Base-by-base conservation (phyloP, 352 stramenopile genomes). In the Phytophthora capsici region DNA sequence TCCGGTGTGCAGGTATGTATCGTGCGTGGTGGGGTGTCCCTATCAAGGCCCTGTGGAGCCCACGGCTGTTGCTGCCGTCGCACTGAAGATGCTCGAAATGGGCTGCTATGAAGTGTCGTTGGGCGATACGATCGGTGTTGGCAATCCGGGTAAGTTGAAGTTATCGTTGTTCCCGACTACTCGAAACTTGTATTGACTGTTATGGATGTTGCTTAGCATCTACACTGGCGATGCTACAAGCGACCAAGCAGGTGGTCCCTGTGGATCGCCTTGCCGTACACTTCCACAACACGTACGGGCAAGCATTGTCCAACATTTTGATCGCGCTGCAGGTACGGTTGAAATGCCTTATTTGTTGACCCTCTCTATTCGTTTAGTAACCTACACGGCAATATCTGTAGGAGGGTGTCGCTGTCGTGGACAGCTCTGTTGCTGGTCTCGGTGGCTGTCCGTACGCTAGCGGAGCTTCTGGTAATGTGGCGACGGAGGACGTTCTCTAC, bases 281-380 rank as follows among this genome's bases (percentile, higher is more conserved):
- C 71, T 99, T 99, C 71, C 97, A 99, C 78, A 91, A 99, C 71
- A 99, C 97, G 6, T 99, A 98, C 67, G 97, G 96, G 32, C 94
- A 98, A 80, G 96, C 95, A 7, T 77, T 99, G 37, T 89, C 95
- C 37, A 99, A 99, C 63, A 98, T 99, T 59, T 75, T 99, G 7
- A 76, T 96, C 25, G 89, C 88, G 16, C 65, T 96, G 26, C 88
- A 96, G 80, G 86, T 95, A 66, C 47, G 54, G 12, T 28, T 9
- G 34, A 54, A 57, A 36, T 9, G 6, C 4, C 13, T 41, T 54
- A 23, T 36, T 28, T 16, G 8, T 37, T 34, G 12, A n/a, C 7
- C 26, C 41, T 66, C 63, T 28, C 25, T 28, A 28, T 28, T 43
- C 32, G 22, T 40, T 36, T 12, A 25, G 28, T 44, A 25, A 34